Base-by-base conservation (phyloP, 2,329 filamentous ascomycete species). In the Alternaria incomplexa region DNA sequence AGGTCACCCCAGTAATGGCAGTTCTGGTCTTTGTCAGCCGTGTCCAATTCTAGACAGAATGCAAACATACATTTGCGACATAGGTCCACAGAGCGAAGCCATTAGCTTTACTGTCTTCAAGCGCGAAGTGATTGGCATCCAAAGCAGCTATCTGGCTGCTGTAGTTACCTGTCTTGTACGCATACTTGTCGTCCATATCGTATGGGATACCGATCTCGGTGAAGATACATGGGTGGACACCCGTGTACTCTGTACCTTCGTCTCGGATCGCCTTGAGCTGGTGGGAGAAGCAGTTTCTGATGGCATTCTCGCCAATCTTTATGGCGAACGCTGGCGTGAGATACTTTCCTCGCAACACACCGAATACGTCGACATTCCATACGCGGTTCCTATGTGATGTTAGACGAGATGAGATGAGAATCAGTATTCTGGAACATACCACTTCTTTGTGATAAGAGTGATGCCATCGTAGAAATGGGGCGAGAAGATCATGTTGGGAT, bases 171-270 rank as follows among this genome's bases (percentile, higher is more conserved):
- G 93, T 97, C 81, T 93, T 92, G 82, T 99, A 99, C 1, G 96
- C 96, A 74, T 96, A 86, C 80, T 97, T 94, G 69, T 97, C 90
- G 75, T 99, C 95, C 96, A 99, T 98, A 77, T 99, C 96, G 77
- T 97, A 99, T 0, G 96, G 96, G 62, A 99, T 97, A 8, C 96
- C 96, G 73, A 98, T 98, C 77, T 99, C 96, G 1, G 93, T 96
- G 79, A 97, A 89, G 5, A 99, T 82, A 71, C 93, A 93, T 0
- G 96, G 96, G 71, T 96, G 94, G 22, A 91, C 89, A 20, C 96
- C 96, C 84, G 93, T 93, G 62, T 93, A 89, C 58, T 97, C 91
- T n/a, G 91, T 82, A 0, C 95, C 96, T 80, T 99, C 96, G 68
- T 96, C 86, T 53, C 90, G 87, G 56, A 99, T 91, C 1, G 90